Percentiles rank a stretch among this genome's conserved stretches.
Evolutionary conservation across 108 stramenopile genomes (phyloP).

Genomic region (Pseudonitzschia multiseries): DNA sequence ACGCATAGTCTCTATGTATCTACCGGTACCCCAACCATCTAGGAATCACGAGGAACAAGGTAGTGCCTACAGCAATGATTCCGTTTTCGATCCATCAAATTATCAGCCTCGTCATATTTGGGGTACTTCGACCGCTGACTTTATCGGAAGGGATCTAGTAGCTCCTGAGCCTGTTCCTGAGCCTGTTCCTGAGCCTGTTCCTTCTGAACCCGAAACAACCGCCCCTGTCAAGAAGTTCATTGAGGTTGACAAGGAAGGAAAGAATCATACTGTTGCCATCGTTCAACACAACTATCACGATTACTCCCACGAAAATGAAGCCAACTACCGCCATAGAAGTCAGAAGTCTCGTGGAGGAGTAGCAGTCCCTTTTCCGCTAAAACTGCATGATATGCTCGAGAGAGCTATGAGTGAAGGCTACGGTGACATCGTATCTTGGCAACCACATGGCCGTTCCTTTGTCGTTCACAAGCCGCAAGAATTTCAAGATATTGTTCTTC

Average conservation of each 20-base stretch:
- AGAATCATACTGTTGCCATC: slow-evolving; percentile 18
- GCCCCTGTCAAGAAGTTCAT: background rate
- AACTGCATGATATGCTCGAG: slow-evolving; percentile 77
- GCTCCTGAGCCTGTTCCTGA: background rate
- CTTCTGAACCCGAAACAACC: background rate
- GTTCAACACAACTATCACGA: slow-evolving; percentile 79
- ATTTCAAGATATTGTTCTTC: slow-evolving; percentile 76
- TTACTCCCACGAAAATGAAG: slow-evolving; percentile 51
- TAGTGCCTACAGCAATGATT: background rate
- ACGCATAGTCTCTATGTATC: too few species aligned
- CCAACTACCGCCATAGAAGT: slow-evolving; percentile 5
- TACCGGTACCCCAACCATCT: background rate
- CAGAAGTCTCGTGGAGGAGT: slow-evolving; percentile 56
- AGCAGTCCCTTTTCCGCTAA: slow-evolving; percentile 64
- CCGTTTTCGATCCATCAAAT: background rate
- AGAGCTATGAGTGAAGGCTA: slow-evolving; percentile 50
- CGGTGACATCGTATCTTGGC: slow-evolving; percentile 79
- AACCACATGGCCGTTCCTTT: slow-evolving; percentile 86
- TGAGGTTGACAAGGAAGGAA: slow-evolving; percentile 13
- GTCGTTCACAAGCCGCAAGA: slow-evolving; percentile 84
- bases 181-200: background rate
- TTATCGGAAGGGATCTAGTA: background rate
- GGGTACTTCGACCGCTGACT: background rate
- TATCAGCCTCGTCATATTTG: background rate
- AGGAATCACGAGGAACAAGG: background rate